Evolutionary conservation across 2,329 filamentous ascomycete genomes (phyloP).

Genomic region (Monosporascus sp.): DNA sequence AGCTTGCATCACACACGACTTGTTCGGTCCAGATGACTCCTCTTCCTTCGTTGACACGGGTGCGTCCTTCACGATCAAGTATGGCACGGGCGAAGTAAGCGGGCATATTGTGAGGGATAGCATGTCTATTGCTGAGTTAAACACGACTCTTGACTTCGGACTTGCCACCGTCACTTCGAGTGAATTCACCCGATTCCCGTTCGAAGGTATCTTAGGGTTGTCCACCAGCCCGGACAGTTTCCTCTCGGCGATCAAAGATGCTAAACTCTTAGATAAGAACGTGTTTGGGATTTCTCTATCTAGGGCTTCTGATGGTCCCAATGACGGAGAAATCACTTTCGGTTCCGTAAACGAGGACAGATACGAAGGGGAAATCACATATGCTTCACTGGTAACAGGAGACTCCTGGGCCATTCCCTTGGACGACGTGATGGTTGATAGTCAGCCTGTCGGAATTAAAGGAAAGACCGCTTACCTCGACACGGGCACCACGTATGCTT

Average conservation of each 20-base stretch:
- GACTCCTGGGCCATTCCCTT: conserved; percentile 66
- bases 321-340: conserved; percentile 73
- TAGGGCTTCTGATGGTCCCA: conserved; percentile 58
- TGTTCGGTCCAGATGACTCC: conserved; percentile 63
- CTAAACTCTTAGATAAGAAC: conserved; percentile 55
- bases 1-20: conserved; percentile 65
- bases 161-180: conserved; percentile 65
- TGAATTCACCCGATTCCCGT: conserved; percentile 73
- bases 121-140: conserved; percentile 61
- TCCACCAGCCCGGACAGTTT: conserved; percentile 65
- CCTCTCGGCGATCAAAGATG: conserved; percentile 54
- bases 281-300: conserved; percentile 68
- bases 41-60: conserved; percentile 50
- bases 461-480: conserved; percentile 67
- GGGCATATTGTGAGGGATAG: conserved; percentile 64
- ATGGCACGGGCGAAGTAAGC: conserved; percentile 70
- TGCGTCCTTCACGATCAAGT: conserved; percentile 60
- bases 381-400: conserved; percentile 49
- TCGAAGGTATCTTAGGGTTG: conserved; percentile 82
- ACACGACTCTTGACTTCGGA: conserved; percentile 63
- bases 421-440: conserved; percentile 60
- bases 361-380: conserved; percentile 64
- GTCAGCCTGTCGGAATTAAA: conserved; percentile 51
- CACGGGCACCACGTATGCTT: conserved; percentile 75
- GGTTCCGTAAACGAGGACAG: conserved; percentile 63